These are phyloP conservation scores for Gastrolobium bilobum DNA, from an alignment of 306 rosid species.

Conservation along the genomic window DNA sequence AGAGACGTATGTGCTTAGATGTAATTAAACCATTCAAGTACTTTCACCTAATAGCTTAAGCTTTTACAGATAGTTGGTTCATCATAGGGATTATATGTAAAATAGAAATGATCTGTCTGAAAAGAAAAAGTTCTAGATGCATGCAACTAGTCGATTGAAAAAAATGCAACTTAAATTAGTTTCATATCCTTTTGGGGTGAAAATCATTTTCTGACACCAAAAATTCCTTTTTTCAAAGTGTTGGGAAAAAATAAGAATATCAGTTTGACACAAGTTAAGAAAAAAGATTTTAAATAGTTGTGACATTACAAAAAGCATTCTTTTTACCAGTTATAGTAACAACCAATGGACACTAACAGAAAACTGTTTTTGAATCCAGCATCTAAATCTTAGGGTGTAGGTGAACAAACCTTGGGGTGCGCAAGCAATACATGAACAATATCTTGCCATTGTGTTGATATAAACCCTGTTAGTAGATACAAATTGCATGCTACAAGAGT, in stretches of 20 bases:
- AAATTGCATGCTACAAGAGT: conserved; percentile 82
- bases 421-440: conserved; percentile 84
- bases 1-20: background rate
- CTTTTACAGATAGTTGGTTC: conserved; percentile 25
- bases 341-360: conserved; percentile 33
- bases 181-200: background rate
- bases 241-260: conserved; percentile 7
- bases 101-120: conserved; percentile 10
- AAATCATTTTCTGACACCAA: conserved; percentile 22
- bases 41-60: conserved; percentile 33
- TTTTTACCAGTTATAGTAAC: conserved; percentile 37
- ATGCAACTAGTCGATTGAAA: conserved; percentile 33
- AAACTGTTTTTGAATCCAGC: conserved; percentile 21
- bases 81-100: background rate
- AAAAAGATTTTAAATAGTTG: conserved; percentile 29
- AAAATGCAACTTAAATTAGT: conserved; percentile 22
- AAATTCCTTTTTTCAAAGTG: conserved; percentile 1
- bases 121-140: conserved; percentile 42
- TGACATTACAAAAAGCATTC: background rate
- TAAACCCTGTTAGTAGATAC: conserved; percentile 74
- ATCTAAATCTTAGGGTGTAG: conserved; percentile 31
- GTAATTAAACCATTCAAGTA: conserved; percentile 9
- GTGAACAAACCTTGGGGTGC: conserved; percentile 82
- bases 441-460: conserved; percentile 89
- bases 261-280: background rate